Conservation (phyloP, 306 rosid species). For the Quercus rubra region DNA sequence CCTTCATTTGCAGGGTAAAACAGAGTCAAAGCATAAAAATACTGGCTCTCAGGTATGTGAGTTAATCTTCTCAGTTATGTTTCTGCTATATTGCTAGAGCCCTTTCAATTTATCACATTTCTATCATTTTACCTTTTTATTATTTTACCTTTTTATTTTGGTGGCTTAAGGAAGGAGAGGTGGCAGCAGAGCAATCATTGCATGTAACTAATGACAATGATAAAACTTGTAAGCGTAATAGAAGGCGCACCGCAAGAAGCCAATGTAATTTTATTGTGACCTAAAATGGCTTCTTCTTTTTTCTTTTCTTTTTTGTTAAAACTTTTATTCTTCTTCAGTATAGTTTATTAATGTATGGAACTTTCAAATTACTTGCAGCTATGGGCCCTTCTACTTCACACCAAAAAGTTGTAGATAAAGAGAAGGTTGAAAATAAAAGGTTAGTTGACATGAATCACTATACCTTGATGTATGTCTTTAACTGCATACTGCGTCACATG, state of each 20-base stretch:
- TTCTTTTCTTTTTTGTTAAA: not conserved
- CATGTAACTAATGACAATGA: slow-evolving; percentile 26
- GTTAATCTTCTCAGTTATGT: slow-evolving; percentile 11
- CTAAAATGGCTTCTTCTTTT: not conserved
- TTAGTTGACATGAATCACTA: slow-evolving; percentile 20
- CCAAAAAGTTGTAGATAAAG: slow-evolving; percentile 45
- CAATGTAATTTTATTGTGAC: slow-evolving; percentile 47
- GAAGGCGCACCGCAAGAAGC: slow-evolving; percentile 51
- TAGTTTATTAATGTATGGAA: not conserved
- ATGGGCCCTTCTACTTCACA: slow-evolving; percentile 43
- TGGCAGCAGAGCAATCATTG: slow-evolving; percentile 16
- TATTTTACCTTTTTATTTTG: slow-evolving; percentile 15
- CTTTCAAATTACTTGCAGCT: slow-evolving; percentile 44
- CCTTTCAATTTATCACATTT: slow-evolving; percentile 13
- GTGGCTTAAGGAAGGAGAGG: slow-evolving; percentile 48
- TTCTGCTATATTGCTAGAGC: not conserved
- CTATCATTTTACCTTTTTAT: not conserved
- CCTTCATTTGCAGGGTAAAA: slow-evolving; percentile 45
- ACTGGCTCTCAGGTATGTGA: slow-evolving; percentile 36
- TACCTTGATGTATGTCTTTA: not conserved
- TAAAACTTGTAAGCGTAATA: slow-evolving; percentile 26
- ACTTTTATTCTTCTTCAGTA: not conserved
- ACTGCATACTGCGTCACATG: not conserved
- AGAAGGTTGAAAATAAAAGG: slow-evolving; percentile 62
- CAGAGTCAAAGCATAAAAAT: slow-evolving; percentile 28